Evolutionary conservation across 495 filamentous ascomycete species (phyloP).

Genomic region (Lepidopterella palustris): DNA sequence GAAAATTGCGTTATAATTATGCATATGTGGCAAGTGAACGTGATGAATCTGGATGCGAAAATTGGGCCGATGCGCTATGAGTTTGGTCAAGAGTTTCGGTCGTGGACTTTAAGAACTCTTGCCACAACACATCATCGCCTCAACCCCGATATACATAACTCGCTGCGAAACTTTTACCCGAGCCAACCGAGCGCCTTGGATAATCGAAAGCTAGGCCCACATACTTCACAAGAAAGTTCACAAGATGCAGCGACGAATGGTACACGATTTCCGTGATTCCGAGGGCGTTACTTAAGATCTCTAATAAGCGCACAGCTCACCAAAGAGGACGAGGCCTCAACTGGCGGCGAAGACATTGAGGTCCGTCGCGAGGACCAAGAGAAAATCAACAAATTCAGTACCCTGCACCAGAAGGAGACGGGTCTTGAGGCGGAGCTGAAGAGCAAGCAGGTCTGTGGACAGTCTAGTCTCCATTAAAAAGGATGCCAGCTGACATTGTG

Average conservation of each 20-base stretch:
- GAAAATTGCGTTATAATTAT: no score
- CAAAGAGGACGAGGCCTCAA: conserved; percentile 76
- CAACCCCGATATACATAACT: no score
- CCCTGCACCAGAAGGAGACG: conserved; percentile 80
- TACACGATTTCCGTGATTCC: conserved; percentile 11
- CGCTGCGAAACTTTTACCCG: not conserved
- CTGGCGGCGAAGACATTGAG: conserved; percentile 71
- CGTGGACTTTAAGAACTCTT: no score
- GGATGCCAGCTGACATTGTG: conserved; percentile 22
- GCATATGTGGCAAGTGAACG: no score
- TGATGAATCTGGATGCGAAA: no score
- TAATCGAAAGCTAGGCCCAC: not conserved
- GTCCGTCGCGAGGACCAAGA: conserved; percentile 96
- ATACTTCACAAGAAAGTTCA: not conserved
- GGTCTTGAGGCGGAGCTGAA: conserved; percentile 75
- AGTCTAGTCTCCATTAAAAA: not conserved
- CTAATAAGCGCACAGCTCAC: conserved; percentile 56
- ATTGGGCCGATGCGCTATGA: no score
- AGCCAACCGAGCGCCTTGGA: not conserved
- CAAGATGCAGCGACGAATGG: conserved; percentile 38
- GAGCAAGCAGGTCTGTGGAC: conserved; percentile 62
- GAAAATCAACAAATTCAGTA: conserved; percentile 96
- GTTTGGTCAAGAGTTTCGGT: no score
- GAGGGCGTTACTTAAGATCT: not conserved
- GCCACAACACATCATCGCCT: no score